Base-by-base conservation (phyloP, 768 basidiomycete species). In the Amanita inopinata region DNA sequence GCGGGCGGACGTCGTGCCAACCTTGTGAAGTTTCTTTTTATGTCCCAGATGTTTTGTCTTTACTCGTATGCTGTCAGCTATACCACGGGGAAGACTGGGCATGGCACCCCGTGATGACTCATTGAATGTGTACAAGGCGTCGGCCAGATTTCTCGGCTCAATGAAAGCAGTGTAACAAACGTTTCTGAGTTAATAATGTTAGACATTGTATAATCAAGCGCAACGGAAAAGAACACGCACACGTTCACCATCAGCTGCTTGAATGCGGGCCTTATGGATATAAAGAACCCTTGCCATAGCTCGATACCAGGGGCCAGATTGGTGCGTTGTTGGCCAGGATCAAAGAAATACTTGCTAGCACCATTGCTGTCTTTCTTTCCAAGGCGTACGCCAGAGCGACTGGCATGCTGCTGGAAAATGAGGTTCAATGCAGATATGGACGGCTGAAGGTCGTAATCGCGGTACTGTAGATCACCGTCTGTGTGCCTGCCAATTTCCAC, bases 351-450 rank as follows among this genome's bases (percentile, higher is more conserved):
- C 9, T 70, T 67, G 43, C 70, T 74, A 8, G 19, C 41, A 8
- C 41, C 33, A 24, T 43, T 43, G 14, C 17, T 28, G n/a, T 43
- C 33, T 10, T 33, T 33, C 46, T 65, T 63, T 3, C 78, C 76
- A 5, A 76, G 69, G 5, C 71, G 69, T 2, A 70, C 61, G n/a
- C 73, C 78, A 7, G 53, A 58, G 30, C 61, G 57, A 47, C 61
- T 56, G 4, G 74, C 65, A 38, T 70, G 63, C 51, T 70, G 65
- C 50, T 76, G 71, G 14, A 79, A 46, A 28, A 80, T 58, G 22
- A 81, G 65, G 48, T 83, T 80, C 22, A 80, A 56, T 3, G 77
- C 77, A 2, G 77, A 72, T 3, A 76, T 52, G n/a, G 71, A 39
- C 0, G 78, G 77, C 18, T 62, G 56, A 0, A 68, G 57, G 30